Evolutionary conservation across 129 eudicot species (phyloP).

Genomic region (Heracleum sosnowskyi): DNA sequence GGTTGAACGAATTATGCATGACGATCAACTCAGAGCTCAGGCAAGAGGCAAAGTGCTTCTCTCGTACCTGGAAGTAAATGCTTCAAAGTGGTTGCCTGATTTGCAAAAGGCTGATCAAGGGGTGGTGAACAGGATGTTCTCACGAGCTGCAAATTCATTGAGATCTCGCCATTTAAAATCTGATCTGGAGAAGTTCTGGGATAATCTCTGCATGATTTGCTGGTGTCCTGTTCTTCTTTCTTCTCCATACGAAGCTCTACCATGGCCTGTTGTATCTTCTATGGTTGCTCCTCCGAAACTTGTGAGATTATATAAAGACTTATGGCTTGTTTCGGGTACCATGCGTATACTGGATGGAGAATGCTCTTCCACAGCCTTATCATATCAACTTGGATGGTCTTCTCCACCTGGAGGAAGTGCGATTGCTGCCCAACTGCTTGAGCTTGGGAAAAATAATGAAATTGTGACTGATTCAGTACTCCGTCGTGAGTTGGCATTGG

Average conservation of each 20-base stretch:
- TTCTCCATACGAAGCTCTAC: constrained; percentile 72
- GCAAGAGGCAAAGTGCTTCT: constrained; percentile 84
- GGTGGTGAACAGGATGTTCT: constrained; percentile 59
- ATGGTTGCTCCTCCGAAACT: constrained; percentile 94
- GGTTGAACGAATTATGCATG: constrained; percentile 62
- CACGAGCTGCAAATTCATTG: constrained; percentile 77
- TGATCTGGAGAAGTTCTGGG: constrained; percentile 87
- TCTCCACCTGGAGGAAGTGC: constrained; percentile 90
- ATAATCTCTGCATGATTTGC: constrained; percentile 67
- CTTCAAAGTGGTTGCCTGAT: constrained; percentile 69
- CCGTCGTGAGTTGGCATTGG: constrained; percentile 80
- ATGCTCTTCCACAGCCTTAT: constrained; percentile 76
- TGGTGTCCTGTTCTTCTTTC: constrained; percentile 95
- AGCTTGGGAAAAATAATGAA: constrained; percentile 95
- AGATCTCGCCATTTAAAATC: constrained; percentile 62
- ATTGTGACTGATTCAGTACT: constrained; percentile 71
- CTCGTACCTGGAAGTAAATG: constrained; percentile 87
- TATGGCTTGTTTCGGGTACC: constrained; percentile 98
- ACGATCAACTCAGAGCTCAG: constrained; percentile 58
- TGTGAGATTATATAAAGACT: constrained; percentile 61
- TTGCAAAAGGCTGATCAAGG: constrained; percentile 47
- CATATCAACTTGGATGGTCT: constrained; percentile 89
- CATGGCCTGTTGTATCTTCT: constrained; percentile 90
- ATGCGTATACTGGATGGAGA: constrained; percentile 97
- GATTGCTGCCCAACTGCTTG: constrained; percentile 95